Base-by-base conservation (phyloP, 2,329 filamentous ascomycete species). In the Diaporthe sp. region DNA sequence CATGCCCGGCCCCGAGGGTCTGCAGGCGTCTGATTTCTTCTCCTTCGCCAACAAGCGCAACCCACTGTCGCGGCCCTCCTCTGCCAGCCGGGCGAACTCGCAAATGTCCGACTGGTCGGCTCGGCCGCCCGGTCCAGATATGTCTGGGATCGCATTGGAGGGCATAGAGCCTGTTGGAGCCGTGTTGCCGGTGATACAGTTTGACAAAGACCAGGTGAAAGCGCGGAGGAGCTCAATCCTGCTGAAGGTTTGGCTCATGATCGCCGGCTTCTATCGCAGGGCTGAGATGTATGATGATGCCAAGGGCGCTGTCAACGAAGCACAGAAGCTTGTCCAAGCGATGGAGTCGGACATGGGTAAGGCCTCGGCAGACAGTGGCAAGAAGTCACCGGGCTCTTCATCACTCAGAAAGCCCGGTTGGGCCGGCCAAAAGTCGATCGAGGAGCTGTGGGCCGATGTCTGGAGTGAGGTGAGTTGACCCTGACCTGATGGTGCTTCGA, bases 161-260 rank as follows among this genome's bases (percentile, higher is more conserved):
- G 82, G 84, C 42, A 83, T 85, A 34, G 86, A 87, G 75, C 83
- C 87, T 4, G 83, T 87, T 7, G 85, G 87, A 8, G 86, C 85
- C 62, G 81, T 89, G 9, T 81, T 91, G 58, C 89, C 90, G 0
- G 79, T 87, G 22, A 84, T 92, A 25, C 87, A 89, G 49, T 91
- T 92, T 73, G 83, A 90, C 10, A 88, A 88, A 78, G 88, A 88
- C 13, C 88, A 89, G 78, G 85, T 88, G 77, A 86, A 85, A 78
- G 84, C 86, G 42, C 88, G 88, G 72, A 87, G 89, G 59, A 86
- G 84, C 44, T 85, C 85, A 9, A 86, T 92, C 15, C 82, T 99
- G 22, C 87, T 95, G 28, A 93, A 93, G 78, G 92, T 98, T 44
- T 99, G 97, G 97, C 88, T 98, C 12, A 93, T 97, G 81, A 95